phyloP scores from a whole-genome alignment of 2,329 filamentous ascomycete species.

The Calonectria pteridis region DNA sequence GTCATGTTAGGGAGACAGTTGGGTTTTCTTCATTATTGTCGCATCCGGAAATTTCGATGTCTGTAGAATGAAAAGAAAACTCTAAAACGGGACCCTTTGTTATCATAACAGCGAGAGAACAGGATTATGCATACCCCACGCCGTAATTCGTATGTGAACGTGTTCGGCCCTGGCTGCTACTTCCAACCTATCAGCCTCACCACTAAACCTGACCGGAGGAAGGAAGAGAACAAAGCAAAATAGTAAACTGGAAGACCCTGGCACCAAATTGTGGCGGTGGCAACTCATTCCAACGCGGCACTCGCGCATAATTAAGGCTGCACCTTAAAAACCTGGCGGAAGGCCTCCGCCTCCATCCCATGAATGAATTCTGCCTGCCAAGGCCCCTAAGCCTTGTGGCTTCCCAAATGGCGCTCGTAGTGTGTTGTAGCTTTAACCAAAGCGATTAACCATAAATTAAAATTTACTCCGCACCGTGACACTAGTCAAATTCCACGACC shows the following conservation, averaged over 20 bases:
- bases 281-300: neutral
- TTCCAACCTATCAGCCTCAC: too few species aligned
- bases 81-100: neutral
- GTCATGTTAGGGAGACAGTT: too few species aligned
- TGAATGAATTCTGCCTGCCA: neutral
- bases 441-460: slow-evolving; percentile 14
- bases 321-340: neutral
- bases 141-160: neutral
- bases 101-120: neutral
- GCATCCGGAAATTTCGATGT: neutral
- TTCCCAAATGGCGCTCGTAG: neutral
- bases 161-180: neutral
- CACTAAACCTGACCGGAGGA: too few species aligned
- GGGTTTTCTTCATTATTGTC: too few species aligned
- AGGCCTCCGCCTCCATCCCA: neutral
- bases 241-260: neutral
- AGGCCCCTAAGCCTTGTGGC: neutral
- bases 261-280: neutral
- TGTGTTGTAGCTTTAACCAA: neutral
- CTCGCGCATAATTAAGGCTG: neutral
- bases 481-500: neutral
- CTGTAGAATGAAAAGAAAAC: neutral
- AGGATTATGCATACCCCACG: neutral
- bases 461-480: neutral
- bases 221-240: neutral